phyloP scores from a whole-genome alignment of 2,329 filamentous ascomycete genomes.

The Myriangium duriaei region DNA sequence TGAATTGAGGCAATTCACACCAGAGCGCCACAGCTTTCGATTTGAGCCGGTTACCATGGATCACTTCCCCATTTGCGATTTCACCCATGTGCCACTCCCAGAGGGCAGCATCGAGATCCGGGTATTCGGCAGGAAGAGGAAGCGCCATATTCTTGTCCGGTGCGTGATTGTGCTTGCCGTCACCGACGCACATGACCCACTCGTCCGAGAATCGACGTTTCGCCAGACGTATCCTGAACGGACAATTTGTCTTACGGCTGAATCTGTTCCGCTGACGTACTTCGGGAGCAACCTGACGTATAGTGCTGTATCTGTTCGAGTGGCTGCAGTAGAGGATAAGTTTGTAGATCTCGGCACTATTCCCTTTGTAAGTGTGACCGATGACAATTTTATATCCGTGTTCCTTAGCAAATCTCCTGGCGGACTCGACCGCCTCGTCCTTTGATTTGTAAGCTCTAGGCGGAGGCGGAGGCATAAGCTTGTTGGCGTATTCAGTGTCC shows the following conservation, averaged over 20 bases:
- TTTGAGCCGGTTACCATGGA: constrained; percentile 16
- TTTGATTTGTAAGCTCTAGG: constrained; percentile 12
- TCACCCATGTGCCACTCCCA: constrained; percentile 14
- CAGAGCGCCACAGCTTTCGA: constrained; percentile 15
- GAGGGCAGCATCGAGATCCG: constrained; percentile 14
- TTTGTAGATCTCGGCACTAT: constrained; percentile 12
- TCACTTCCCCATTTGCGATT: constrained; percentile 11
- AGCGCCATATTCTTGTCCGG: constrained; percentile 8
- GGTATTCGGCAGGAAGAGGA: constrained; percentile 11
- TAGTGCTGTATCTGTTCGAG: constrained; percentile 14
- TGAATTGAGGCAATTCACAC: constrained; percentile 14
- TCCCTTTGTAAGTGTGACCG: constrained; percentile 14
- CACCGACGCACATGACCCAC: constrained; percentile 14
- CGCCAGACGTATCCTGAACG: constrained; percentile 14
- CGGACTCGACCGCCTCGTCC: constrained; percentile 13
- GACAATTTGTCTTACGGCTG: constrained; percentile 15
- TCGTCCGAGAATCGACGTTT: constrained; percentile 13
- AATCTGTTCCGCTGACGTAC: constrained; percentile 14
- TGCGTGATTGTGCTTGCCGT: constrained; percentile 15
- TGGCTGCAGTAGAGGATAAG: constrained; percentile 14
- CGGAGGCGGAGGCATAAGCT: constrained; percentile 14
- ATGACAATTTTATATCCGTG: constrained; percentile 15
- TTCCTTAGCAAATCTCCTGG: constrained; percentile 13
- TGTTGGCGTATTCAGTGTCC: constrained; percentile 12
- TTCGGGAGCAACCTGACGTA: constrained; percentile 14